Evolutionary conservation across 495 filamentous ascomycete species (phyloP).

Genomic region (Penicillium turbatum): DNA sequence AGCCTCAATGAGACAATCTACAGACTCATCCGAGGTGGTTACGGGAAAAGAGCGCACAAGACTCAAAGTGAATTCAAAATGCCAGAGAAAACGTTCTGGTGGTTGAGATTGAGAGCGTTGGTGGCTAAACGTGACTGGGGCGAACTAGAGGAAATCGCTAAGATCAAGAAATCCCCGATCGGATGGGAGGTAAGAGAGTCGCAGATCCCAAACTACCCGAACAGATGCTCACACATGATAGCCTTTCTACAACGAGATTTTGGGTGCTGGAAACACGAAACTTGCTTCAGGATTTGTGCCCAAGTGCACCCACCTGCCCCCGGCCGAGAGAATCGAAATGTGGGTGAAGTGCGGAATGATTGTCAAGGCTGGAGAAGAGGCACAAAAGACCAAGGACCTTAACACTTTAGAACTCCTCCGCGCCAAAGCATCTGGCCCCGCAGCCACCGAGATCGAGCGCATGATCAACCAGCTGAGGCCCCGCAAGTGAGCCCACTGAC

Average conservation of each 20-base stretch:
- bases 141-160: conserved; percentile 80
- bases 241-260: conserved; percentile 87
- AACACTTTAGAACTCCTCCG: conserved; percentile 59
- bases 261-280: conserved; percentile 86
- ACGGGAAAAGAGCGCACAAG: conserved; percentile 75
- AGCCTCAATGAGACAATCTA: conserved; percentile 88
- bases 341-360: conserved; percentile 94
- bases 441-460: conserved; percentile 54
- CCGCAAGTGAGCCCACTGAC: conserved; percentile 37
- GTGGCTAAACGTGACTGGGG: conserved; percentile 86
- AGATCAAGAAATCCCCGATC: conserved; percentile 74
- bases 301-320: conserved; percentile 66
- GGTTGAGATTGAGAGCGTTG: conserved; percentile 83
- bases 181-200: conserved; percentile 76
- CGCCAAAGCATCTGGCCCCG: conserved; percentile 52
- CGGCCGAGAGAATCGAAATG: conserved; percentile 77
- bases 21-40: conserved; percentile 69
- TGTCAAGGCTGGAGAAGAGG: conserved; percentile 88
- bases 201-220: conserved; percentile 8
- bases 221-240: conserved; percentile 34
- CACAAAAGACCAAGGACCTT: conserved; percentile 73
- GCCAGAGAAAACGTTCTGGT: conserved; percentile 83
- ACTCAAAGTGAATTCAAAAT: conserved; percentile 90
- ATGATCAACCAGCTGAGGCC: conserved; percentile 55
- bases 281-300: conserved; percentile 79